Evolutionary conservation across 176 grass and related monocot genomes (phyloP).

Genomic region (Triticum turgidum): DNA sequence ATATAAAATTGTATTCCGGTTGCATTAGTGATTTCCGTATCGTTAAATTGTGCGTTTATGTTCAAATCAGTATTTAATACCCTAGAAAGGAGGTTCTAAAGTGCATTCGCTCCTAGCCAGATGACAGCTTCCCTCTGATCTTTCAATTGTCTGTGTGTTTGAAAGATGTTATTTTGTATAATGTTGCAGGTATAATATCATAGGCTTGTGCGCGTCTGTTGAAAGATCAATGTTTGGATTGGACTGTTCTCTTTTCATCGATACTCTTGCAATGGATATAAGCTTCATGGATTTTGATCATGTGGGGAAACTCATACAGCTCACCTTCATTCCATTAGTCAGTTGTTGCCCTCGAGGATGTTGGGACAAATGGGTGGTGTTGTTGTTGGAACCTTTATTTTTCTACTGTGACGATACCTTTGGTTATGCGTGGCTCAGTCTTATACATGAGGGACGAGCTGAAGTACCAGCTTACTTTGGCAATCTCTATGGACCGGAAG

Average conservation of each 20-base stretch:
- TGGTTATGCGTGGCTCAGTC: constrained; percentile 53
- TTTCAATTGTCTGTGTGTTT: background rate
- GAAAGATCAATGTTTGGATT: constrained; percentile 46
- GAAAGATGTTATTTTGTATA: background rate
- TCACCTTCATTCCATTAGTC: constrained; percentile 50
- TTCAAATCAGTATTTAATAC: too few relatives aligned
- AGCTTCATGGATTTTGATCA: constrained; percentile 59
- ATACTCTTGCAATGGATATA: constrained; percentile 46
- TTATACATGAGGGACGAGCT: constrained; percentile 45
- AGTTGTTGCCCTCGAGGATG: constrained; percentile 49
- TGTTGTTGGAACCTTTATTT: constrained; percentile 52
- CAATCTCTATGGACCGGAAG: constrained; percentile 52
- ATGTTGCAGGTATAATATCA: constrained; percentile 58
- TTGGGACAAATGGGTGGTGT: constrained; percentile 48
- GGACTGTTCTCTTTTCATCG: constrained; percentile 36
- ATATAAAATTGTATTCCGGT: too few relatives aligned
- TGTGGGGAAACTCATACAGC: constrained; percentile 51
- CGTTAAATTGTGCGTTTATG: too few relatives aligned
- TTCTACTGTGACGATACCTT: constrained; percentile 45
- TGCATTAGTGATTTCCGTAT: too few relatives aligned
- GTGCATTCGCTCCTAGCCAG: too few relatives aligned
- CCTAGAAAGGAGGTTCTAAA: too few relatives aligned
- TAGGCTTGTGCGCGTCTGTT: constrained; percentile 46
- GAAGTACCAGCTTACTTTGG: constrained; percentile 52
- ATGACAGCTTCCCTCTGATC: too few relatives aligned